phyloP scores from a whole-genome alignment of 352 stramenopile genomes.

The Globisporangium uncinulatum region DNA sequence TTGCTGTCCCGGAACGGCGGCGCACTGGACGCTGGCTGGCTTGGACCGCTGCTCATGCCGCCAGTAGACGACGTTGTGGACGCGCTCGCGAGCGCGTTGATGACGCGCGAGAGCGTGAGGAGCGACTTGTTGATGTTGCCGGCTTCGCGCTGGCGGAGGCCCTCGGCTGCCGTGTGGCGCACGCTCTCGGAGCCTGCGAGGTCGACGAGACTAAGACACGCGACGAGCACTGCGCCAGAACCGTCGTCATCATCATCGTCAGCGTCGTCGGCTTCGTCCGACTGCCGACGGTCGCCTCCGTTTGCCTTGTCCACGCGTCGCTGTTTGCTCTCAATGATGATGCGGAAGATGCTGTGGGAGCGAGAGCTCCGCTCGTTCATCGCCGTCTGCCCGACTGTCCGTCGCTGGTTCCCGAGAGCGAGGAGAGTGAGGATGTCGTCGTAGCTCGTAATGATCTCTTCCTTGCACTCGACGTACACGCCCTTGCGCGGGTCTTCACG shows the following conservation, averaged over 20 bases:
- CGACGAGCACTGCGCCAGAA: conserved; percentile 87
- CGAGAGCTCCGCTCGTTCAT: conserved; percentile 83
- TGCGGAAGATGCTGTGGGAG: conserved; percentile 80
- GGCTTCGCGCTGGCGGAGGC: conserved; percentile 93
- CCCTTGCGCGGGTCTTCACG: conserved; percentile 93
- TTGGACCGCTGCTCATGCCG: neutral
- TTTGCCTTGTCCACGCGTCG: conserved; percentile 14
- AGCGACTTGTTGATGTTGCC: conserved; percentile 97
- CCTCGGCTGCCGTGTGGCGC: conserved; percentile 92
- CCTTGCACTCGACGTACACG: conserved; percentile 96
- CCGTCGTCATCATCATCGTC: conserved; percentile 54
- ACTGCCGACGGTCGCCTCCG: conserved; percentile 27
- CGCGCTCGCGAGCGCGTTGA: conserved; percentile 68
- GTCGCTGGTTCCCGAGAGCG: conserved; percentile 56
- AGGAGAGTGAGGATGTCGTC: conserved; percentile 58
- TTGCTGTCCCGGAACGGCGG: conserved; percentile 88
- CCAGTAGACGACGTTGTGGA: neutral
- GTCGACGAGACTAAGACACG: conserved; percentile 96
- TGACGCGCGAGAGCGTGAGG: conserved; percentile 93
- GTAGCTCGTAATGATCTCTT: conserved; percentile 90
- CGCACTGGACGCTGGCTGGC: conserved; percentile 24
- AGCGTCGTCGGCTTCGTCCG: neutral
- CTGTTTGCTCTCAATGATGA: conserved; percentile 81
- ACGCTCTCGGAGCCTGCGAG: conserved; percentile 97
- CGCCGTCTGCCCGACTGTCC: conserved; percentile 57